Conservation (phyloP, 345 rosid species). For the Acer yangbiense region DNA sequence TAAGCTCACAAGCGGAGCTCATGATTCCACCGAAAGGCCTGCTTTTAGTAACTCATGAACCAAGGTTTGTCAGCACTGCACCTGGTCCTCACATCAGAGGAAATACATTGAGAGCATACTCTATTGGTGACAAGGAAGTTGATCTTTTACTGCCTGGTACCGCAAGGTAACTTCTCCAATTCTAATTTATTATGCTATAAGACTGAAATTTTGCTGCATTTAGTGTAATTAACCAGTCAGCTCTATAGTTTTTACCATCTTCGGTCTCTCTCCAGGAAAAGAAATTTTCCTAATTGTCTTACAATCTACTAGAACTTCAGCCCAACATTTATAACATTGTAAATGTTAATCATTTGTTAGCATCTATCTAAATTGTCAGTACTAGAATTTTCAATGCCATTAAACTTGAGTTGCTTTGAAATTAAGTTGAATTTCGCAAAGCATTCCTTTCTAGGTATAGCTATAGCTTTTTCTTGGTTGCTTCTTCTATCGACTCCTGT, state of each 20-base stretch:
- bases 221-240: background rate
- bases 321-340: too few species aligned
- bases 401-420: background rate
- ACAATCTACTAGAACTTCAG: too few species aligned
- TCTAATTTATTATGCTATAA: background rate
- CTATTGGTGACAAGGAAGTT: conserved; percentile 57
- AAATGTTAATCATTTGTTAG: background rate
- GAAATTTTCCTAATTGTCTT: background rate
- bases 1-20: conserved; percentile 35
- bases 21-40: conserved; percentile 47
- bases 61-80: conserved; percentile 43
- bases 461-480: background rate
- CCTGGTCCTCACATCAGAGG: conserved; percentile 71
- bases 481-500: background rate
- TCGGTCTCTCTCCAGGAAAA: background rate
- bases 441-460: background rate
- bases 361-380: background rate
- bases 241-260: background rate
- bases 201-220: background rate
- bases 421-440: background rate
- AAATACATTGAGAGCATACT: conserved; percentile 47
- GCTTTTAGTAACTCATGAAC: conserved; percentile 60
- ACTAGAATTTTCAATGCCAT: background rate
- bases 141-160: conserved; percentile 65
- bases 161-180: conserved; percentile 42